These are phyloP conservation scores for Bjerkandera adusta DNA, from an alignment of 1,284 basidiomycete species.

Conservation along the genomic window DNA sequence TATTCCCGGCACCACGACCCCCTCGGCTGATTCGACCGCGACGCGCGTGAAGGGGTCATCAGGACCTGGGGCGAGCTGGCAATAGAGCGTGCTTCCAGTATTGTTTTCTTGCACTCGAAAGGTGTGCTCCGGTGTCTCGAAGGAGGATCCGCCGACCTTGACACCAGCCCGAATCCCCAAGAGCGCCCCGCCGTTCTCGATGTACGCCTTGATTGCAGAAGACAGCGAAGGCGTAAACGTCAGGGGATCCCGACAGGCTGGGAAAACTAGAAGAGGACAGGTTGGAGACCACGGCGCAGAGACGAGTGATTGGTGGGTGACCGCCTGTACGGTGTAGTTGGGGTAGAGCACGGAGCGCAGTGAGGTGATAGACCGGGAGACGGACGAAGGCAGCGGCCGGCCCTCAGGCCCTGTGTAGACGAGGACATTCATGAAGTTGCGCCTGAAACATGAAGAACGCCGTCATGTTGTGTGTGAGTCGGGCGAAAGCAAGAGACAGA, in stretches of 20 bases:
- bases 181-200: slow-evolving; percentile 62
- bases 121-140: slow-evolving; percentile 13
- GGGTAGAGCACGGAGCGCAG: slow-evolving; percentile 64
- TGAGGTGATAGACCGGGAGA: slow-evolving; percentile 51
- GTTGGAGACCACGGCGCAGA: slow-evolving; percentile 73
- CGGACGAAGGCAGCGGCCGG: slow-evolving; percentile 55
- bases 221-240: slow-evolving; percentile 49
- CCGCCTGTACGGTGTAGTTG: slow-evolving; percentile 75
- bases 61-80: slow-evolving; percentile 7
- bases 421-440: slow-evolving; percentile 66
- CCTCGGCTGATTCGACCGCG: slow-evolving; percentile 3
- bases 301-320: slow-evolving; percentile 55
- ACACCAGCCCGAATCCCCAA: slow-evolving; percentile 25
- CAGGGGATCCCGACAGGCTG: slow-evolving; percentile 51
- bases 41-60: slow-evolving; percentile 3
- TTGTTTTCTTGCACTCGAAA: slow-evolving; percentile 18
- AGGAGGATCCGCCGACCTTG: slow-evolving; percentile 10
- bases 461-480: neutral
- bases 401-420: slow-evolving; percentile 77
- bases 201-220: slow-evolving; percentile 57
- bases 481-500: too few relatives aligned
- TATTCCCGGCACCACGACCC: slow-evolving; percentile 43
- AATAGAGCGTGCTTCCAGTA: slow-evolving; percentile 15
- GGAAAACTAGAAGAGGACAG: slow-evolving; percentile 80
- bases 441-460: neutral